Evolutionary conservation across 2,329 filamentous ascomycete genomes (phyloP).

Genomic region (Aspergillus niger): DNA sequence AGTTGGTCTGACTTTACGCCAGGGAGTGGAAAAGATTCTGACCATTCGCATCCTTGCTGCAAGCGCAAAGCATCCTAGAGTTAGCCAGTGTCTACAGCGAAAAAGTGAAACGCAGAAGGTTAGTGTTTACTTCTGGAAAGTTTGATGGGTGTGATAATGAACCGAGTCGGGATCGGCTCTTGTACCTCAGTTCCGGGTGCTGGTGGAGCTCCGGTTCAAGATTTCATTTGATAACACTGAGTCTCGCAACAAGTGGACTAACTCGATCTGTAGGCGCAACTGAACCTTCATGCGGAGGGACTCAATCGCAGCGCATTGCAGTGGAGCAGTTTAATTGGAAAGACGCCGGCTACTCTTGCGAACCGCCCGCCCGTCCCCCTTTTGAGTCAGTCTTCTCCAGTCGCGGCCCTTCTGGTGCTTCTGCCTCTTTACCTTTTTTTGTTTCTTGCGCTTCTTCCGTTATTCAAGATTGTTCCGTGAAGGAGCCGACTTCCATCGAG

Average conservation of each 20-base stretch:
- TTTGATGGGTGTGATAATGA: neutral
- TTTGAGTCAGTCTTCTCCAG: conserved; percentile 7
- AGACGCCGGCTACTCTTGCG: conserved; percentile 14
- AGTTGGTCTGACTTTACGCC: neutral
- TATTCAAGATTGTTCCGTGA: neutral
- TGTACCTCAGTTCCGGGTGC: conserved; percentile 2
- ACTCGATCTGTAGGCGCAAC: conserved; percentile 8
- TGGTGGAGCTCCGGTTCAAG: conserved; percentile 2
- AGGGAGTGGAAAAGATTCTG: neutral
- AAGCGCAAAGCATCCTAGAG: neutral
- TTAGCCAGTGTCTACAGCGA: neutral
- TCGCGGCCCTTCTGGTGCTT: conserved; percentile 8
- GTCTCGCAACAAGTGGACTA: neutral
- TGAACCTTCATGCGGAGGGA: conserved; percentile 8
- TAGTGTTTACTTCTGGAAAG: neutral
- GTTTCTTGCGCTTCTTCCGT: neutral
- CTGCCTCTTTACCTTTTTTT: conserved; percentile 2
- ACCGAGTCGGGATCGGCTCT: neutral
- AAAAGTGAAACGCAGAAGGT: neutral
- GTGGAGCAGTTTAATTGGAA: conserved; percentile 17
- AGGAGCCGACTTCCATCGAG: neutral
- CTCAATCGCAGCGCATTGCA: conserved; percentile 3
- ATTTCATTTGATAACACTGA: conserved; percentile 5
- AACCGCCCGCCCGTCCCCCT: conserved; percentile 12
- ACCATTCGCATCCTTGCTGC: neutral